phyloP scores from a whole-genome alignment of 495 filamentous ascomycete species.

The Penicillium verhagenii region DNA sequence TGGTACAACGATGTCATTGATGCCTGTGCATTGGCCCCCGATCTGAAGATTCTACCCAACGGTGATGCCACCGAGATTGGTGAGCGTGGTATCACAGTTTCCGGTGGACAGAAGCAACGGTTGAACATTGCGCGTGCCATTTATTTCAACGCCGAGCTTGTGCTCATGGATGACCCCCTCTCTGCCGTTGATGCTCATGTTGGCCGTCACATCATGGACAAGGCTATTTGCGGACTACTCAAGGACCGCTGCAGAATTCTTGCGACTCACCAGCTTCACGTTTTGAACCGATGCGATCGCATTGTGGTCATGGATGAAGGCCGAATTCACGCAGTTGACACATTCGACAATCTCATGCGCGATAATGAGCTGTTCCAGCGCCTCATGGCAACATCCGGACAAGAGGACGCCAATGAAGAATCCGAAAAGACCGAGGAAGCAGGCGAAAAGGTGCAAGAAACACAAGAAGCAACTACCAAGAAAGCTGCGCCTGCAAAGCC shows the following conservation, averaged over 20 bases:
- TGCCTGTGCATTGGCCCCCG: slow-evolving; percentile 56
- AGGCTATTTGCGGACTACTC: slow-evolving; percentile 86
- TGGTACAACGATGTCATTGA: slow-evolving; percentile 60
- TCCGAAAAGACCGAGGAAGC: slow-evolving; percentile 45
- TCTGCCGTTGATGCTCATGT: slow-evolving; percentile 85
- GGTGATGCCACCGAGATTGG: slow-evolving; percentile 61
- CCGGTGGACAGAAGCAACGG: slow-evolving; percentile 67
- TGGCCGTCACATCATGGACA: slow-evolving; percentile 92
- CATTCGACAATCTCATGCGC: slow-evolving; percentile 81
- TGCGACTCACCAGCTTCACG: slow-evolving; percentile 93
- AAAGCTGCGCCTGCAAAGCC: slow-evolving; percentile 58
- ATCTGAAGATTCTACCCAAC: slow-evolving; percentile 54
- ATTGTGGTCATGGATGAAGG: slow-evolving; percentile 91
- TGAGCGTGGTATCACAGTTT: slow-evolving; percentile 61
- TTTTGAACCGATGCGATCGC: slow-evolving; percentile 83
- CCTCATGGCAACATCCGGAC: slow-evolving; percentile 79
- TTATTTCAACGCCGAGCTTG: slow-evolving; percentile 77
- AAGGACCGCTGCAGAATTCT: slow-evolving; percentile 87
- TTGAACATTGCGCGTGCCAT: slow-evolving; percentile 80
- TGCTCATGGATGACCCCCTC: slow-evolving; percentile 82
- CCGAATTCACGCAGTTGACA: slow-evolving; percentile 77
- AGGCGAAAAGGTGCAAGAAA: slow-evolving; percentile 47
- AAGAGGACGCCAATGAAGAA: slow-evolving; percentile 60
- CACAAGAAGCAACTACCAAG: slow-evolving; percentile 36
- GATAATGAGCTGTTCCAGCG: slow-evolving; percentile 70